Conservation (phyloP, 1,284 basidiomycete genomes). For the Microbotryum violaceum region DNA sequence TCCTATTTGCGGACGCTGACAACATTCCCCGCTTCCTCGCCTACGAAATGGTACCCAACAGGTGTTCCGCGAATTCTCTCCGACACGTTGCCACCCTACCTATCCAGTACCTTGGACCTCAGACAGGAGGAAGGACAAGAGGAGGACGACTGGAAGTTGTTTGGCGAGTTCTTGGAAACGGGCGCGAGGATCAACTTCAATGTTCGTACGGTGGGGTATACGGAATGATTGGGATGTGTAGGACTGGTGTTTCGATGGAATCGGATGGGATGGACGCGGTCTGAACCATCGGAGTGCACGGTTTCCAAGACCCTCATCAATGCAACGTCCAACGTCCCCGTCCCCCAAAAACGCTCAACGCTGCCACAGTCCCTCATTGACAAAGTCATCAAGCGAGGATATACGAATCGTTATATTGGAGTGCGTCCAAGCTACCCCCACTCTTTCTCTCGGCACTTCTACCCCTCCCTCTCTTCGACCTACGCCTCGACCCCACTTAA, state of each 20-base stretch:
- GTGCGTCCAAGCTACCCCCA: constrained; percentile 44
- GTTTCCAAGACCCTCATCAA: too few species aligned
- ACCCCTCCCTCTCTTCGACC: constrained; percentile 2
- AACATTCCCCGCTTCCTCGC: neutral
- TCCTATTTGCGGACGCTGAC: neutral
- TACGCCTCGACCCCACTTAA: neutral
- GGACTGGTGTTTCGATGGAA: neutral
- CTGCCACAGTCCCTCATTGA: constrained; percentile 75
- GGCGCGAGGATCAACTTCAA: constrained; percentile 77
- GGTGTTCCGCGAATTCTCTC: constrained; percentile 82
- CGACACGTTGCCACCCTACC: constrained; percentile 54
- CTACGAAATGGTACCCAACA: constrained; percentile 35
- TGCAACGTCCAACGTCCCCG: too few species aligned
- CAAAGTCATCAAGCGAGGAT: constrained; percentile 94
- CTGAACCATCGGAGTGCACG: too few species aligned
- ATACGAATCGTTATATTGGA: constrained; percentile 94
- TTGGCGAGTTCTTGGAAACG: constrained; percentile 54
- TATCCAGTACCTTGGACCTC: constrained; percentile 3
- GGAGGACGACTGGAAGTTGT: constrained; percentile 48
- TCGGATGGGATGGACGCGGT: neutral
- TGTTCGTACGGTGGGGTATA: constrained; percentile 58
- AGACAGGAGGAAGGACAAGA: constrained; percentile 47
- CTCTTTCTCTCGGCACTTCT: neutral
- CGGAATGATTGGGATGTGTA: neutral
- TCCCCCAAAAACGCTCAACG: too few species aligned